A percentile compares a stretch with the other conserved stretches of the same genome.
These are phyloP conservation scores for Diutina neorugosa DNA, from an alignment of 1,139 yeast genomes.

Conservation along the genomic window DNA sequence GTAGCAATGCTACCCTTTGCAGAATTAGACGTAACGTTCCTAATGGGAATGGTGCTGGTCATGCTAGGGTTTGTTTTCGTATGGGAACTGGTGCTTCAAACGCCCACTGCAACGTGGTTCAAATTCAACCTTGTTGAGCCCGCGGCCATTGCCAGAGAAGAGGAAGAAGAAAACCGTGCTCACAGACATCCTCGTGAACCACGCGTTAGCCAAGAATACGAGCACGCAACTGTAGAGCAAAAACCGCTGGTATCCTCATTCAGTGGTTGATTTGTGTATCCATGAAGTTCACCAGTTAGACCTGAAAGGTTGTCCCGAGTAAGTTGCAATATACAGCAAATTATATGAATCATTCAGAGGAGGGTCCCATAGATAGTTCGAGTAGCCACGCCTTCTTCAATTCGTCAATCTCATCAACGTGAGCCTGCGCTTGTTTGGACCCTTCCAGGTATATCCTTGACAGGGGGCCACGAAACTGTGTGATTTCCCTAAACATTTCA, in stretches of 20 bases:
- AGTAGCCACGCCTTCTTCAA: not conserved
- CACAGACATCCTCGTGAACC: not conserved
- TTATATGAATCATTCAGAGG: not conserved
- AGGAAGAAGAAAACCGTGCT: not conserved
- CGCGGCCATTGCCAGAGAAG: not conserved
- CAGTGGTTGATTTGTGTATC: not conserved
- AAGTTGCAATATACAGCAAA: too few species aligned
- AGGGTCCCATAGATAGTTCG: not conserved
- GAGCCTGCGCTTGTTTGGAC: not conserved
- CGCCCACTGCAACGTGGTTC: constrained; percentile 11
- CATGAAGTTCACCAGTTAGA: too few species aligned
- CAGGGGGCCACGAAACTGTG: not conserved
- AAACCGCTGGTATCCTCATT: not conserved
- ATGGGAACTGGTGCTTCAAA: constrained; percentile 22
- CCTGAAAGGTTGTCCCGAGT: too few species aligned
- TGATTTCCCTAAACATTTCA: not conserved
- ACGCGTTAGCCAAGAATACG: not conserved
- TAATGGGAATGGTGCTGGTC: constrained; percentile 31
- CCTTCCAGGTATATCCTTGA: not conserved
- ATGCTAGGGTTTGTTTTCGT: constrained; percentile 20
- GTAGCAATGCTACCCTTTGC: constrained; percentile 36
- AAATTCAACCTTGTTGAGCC: not conserved
- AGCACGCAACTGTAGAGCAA: not conserved
- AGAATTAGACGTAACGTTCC: constrained; percentile 25
- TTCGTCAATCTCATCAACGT: not conserved